A percentile compares a stretch with the other conserved stretches of the same genome.
These are phyloP conservation scores for Ulmus americana DNA, from an alignment of 331 rosid genomes.

Conservation along the genomic window DNA sequence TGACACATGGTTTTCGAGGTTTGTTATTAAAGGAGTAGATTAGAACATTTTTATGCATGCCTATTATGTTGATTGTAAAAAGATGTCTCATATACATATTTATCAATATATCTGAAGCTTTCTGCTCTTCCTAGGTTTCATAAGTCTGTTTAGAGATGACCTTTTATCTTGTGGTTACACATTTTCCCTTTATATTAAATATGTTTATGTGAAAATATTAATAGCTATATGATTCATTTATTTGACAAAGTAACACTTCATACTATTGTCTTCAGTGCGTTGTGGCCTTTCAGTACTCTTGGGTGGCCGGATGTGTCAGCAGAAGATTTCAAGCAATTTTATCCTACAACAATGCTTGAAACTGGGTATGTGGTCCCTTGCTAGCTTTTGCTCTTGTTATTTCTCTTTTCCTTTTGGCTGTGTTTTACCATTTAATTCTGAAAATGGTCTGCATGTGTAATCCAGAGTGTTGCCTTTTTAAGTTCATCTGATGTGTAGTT, in stretches of 20 bases:
- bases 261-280: conserved; percentile 50
- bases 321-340: conserved; percentile 75
- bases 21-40: conserved; percentile 4
- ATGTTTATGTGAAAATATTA: neutral
- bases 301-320: conserved; percentile 85
- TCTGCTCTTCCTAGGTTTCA: neutral
- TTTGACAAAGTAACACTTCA: conserved; percentile 20
- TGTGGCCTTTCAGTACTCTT: conserved; percentile 98
- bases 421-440: neutral
- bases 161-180: neutral
- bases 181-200: neutral
- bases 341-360: conserved; percentile 95
- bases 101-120: neutral
- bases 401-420: conserved; percentile 6
- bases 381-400: conserved; percentile 16
- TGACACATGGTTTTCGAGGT: conserved; percentile 99
- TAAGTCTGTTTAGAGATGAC: neutral
- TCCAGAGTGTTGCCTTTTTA: neutral
- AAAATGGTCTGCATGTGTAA: neutral
- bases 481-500: neutral
- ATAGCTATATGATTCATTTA: neutral
- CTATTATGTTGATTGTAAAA: neutral
- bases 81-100: neutral
- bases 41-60: neutral
- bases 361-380: conserved; percentile 63